Conservation (phyloP, 192 early-diverging fungal species). For the Rhizophagus prolifer region DNA sequence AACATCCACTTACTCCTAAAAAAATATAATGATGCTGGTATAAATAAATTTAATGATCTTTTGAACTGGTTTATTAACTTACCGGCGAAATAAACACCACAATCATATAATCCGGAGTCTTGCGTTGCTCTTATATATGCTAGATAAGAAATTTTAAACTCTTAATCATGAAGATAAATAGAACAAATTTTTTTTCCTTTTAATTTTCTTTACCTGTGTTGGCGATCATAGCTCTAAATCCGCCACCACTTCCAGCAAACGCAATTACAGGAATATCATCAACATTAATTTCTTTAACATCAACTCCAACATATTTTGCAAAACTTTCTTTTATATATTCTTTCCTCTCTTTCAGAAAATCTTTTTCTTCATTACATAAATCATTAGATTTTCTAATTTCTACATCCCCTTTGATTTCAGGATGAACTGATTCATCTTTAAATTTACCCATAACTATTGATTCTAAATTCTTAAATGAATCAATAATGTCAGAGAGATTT, state of each 20-base stretch:
- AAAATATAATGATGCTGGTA: slow-evolving; percentile 32
- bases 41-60: too few relatives aligned
- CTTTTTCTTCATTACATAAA: slow-evolving; percentile 47
- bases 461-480: too few relatives aligned
- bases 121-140: slow-evolving; percentile 67
- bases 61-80: slow-evolving; percentile 38
- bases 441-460: too few relatives aligned
- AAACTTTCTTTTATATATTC: slow-evolving; percentile 59
- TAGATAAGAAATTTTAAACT: neutral
- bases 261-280: slow-evolving; percentile 74
- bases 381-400: slow-evolving; percentile 41
- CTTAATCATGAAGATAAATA: too few relatives aligned
- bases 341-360: slow-evolving; percentile 46
- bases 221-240: slow-evolving; percentile 81
- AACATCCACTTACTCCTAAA: slow-evolving; percentile 56
- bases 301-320: slow-evolving; percentile 74
- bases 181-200: too few relatives aligned
- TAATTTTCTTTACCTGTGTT: slow-evolving; percentile 39
- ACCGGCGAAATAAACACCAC: slow-evolving; percentile 71
- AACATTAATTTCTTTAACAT: slow-evolving; percentile 57
- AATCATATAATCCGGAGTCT: slow-evolving; percentile 65
- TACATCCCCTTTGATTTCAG: slow-evolving; percentile 46
- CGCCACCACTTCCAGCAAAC: slow-evolving; percentile 77
- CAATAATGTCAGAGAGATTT: too few relatives aligned
- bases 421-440: slow-evolving; percentile 37